Conservation (phyloP, 208 protist species). For the Leishmania amazonensis region DNA sequence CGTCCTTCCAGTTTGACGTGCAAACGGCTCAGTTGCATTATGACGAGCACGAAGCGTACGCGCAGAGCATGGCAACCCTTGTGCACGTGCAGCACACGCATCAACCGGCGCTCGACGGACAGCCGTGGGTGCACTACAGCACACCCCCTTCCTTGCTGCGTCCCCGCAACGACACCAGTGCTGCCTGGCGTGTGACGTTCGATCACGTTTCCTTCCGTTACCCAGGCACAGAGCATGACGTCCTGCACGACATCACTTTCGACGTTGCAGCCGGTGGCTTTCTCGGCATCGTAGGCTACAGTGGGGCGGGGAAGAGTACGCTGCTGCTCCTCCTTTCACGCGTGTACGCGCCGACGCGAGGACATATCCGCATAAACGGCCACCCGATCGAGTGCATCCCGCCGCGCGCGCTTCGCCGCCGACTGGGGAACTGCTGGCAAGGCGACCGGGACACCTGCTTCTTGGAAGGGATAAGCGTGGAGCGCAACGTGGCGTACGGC, state of each 20-base stretch:
- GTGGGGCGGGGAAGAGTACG: slow-evolving; percentile 78
- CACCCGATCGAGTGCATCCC: slow-evolving; percentile 48
- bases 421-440: slow-evolving; percentile 72
- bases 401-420: slow-evolving; percentile 51
- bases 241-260: slow-evolving; percentile 62
- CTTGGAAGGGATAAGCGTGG: slow-evolving; percentile 51
- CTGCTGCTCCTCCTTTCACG: slow-evolving; percentile 61
- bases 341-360: slow-evolving; percentile 51
- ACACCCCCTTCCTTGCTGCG: slow-evolving; percentile 1
- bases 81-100: slow-evolving; percentile 14
- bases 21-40: slow-evolving; percentile 19
- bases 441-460: slow-evolving; percentile 45
- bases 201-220: slow-evolving; percentile 72
- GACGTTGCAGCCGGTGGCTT: slow-evolving; percentile 40
- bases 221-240: slow-evolving; percentile 35
- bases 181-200: slow-evolving; percentile 63
- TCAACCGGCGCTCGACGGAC: slow-evolving; percentile 7
- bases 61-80: slow-evolving; percentile 14
- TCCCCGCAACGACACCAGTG: neutral
- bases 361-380: slow-evolving; percentile 63
- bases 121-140: neutral
- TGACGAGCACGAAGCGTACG: slow-evolving; percentile 18
- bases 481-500: slow-evolving; percentile 65
- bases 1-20: slow-evolving; percentile 28
- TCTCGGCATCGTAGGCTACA: slow-evolving; percentile 72